Percentiles rank a stretch among this genome's conserved stretches.
phyloP scores from a whole-genome alignment of 1,284 basidiomycete genomes.

The Microbotryum saponariae region DNA sequence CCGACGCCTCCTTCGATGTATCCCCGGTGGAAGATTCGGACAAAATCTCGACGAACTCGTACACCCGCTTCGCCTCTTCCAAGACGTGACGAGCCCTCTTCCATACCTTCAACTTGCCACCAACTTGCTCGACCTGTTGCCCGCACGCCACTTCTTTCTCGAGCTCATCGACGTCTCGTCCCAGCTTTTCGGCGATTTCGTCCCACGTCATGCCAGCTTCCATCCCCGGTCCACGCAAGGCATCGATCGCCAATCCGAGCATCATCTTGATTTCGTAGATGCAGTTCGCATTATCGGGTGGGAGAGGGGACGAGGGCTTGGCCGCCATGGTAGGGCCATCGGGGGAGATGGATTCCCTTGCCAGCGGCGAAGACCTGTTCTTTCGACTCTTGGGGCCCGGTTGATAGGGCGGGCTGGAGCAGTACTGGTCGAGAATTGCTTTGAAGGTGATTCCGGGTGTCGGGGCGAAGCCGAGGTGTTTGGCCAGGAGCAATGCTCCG shows the following conservation, averaged over 20 bases:
- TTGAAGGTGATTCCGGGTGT: constrained; percentile 20
- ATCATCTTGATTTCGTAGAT: constrained; percentile 27
- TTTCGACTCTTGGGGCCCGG: constrained; percentile 15
- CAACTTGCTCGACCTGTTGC: constrained; percentile 32
- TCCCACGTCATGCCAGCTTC: constrained; percentile 32
- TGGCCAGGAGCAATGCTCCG: constrained; percentile 62
- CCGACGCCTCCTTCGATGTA: constrained; percentile 6
- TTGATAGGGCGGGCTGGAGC: constrained; percentile 10
- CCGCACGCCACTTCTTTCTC: constrained; percentile 23
- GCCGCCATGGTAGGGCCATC: constrained; percentile 20
- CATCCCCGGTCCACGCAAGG: constrained; percentile 26
- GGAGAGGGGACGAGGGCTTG: constrained; percentile 15
- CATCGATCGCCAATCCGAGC: constrained; percentile 25
- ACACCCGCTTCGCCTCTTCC: constrained; percentile 34
- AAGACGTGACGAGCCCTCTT: constrained; percentile 32
- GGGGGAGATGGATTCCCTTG: constrained; percentile 11
- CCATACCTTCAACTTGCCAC: constrained; percentile 32
- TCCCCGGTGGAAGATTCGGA: constrained; percentile 8
- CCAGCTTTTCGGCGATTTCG: constrained; percentile 27
- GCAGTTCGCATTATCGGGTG: constrained; percentile 16
- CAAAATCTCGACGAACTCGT: constrained; percentile 31
- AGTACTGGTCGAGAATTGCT: constrained; percentile 21
- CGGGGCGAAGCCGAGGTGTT: constrained; percentile 24
- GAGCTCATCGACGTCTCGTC: constrained; percentile 10
- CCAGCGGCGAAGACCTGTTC: constrained; percentile 1